These are phyloP conservation scores for Artemisia tridentata DNA, from an alignment of 129 eudicot species.

Conservation along the genomic window DNA sequence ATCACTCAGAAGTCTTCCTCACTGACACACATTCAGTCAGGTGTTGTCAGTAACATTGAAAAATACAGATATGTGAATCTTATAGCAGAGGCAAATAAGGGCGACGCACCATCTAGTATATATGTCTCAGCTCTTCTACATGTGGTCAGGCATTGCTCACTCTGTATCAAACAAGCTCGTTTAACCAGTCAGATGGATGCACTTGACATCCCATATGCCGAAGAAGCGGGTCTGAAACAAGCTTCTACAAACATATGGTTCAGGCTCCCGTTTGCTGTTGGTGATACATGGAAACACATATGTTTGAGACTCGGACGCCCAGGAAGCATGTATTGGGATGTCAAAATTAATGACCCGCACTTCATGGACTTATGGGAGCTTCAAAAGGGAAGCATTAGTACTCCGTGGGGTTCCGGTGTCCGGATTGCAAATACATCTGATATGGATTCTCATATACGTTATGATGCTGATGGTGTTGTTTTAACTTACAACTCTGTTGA, in stretches of 20 bases:
- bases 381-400: slow-evolving; percentile 70
- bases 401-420: slow-evolving; percentile 85
- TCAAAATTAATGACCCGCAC: slow-evolving; percentile 82
- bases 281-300: slow-evolving; percentile 75
- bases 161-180: slow-evolving; percentile 89
- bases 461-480: slow-evolving; percentile 90
- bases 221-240: slow-evolving; percentile 76
- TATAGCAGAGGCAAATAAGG: slow-evolving; percentile 83
- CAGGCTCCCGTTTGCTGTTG: slow-evolving; percentile 75
- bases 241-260: slow-evolving; percentile 88
- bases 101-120: slow-evolving; percentile 69
- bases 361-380: slow-evolving; percentile 93
- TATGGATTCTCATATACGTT: slow-evolving; percentile 86
- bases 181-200: slow-evolving; percentile 96
- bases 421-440: slow-evolving; percentile 91
- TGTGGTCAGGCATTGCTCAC: slow-evolving; percentile 87
- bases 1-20: slow-evolving; percentile 8
- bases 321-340: slow-evolving; percentile 99
- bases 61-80: slow-evolving; percentile 67
- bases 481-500: slow-evolving; percentile 88
- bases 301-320: slow-evolving; percentile 86
- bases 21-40: slow-evolving; percentile 30
- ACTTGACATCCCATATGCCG: slow-evolving; percentile 80
- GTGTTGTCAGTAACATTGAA: slow-evolving; percentile 34
- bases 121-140: slow-evolving; percentile 83